A percentile compares a stretch with the other conserved stretches of the same genome.
These are phyloP conservation scores for Boletales sp. DNA, from an alignment of 768 basidiomycete genomes.

Conservation along the genomic window DNA sequence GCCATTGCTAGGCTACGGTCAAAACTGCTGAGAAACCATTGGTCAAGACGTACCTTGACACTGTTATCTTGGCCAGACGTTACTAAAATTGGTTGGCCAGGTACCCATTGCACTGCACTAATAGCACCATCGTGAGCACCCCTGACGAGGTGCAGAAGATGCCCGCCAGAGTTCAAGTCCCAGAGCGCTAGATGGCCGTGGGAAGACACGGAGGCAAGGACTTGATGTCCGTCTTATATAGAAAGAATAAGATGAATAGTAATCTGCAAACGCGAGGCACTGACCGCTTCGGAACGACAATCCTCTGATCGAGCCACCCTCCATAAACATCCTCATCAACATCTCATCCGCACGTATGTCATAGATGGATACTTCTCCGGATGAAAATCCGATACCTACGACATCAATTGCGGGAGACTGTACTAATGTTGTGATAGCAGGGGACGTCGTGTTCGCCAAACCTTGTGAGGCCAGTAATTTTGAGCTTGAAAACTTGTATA, in stretches of 20 bases:
- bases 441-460: slow-evolving; percentile 25
- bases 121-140: slow-evolving; percentile 89
- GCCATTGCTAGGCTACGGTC: slow-evolving; percentile 76
- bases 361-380: slow-evolving; percentile 84
- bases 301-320: slow-evolving; percentile 72
- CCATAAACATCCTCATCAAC: slow-evolving; percentile 87
- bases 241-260: slow-evolving; percentile 1
- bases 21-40: background rate
- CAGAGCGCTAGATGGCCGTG: slow-evolving; percentile 88
- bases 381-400: slow-evolving; percentile 86
- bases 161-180: slow-evolving; percentile 83
- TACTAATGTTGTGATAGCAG: slow-evolving; percentile 70
- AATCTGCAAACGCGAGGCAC: slow-evolving; percentile 18
- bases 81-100: slow-evolving; percentile 87
- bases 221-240: slow-evolving; percentile 73
- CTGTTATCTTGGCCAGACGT: slow-evolving; percentile 94
- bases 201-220: slow-evolving; percentile 84
- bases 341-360: slow-evolving; percentile 90
- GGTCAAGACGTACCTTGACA: slow-evolving; percentile 63
- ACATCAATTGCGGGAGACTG: slow-evolving; percentile 98
- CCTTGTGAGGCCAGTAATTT: slow-evolving; percentile 44
- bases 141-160: slow-evolving; percentile 77
- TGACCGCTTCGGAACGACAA: slow-evolving; percentile 85
- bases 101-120: slow-evolving; percentile 84
- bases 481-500: slow-evolving; percentile 69